Evolutionary conservation across 148 eudicot species (phyloP), one percentile per base, ranked within the genome.

Genomic region (Fagopyrum tataricum): DNA sequence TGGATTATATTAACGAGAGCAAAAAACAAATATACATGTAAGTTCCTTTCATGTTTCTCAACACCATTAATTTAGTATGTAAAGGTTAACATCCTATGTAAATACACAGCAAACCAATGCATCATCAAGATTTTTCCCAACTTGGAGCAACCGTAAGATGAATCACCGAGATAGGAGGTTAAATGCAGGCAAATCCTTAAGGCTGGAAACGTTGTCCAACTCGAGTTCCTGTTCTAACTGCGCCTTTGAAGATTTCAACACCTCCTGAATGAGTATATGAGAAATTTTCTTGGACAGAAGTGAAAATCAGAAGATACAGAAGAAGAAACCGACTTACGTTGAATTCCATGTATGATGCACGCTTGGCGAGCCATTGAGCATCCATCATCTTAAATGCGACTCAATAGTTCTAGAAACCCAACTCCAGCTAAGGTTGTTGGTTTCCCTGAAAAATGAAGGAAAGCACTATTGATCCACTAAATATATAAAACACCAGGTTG

Each of bases 111-210:
- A 31, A 31, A 31, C 37, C 37, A 31, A 31, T 31, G 37, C 37
- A 31, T 18, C 8, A 53, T 53, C 2, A 7, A 7, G 9, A 53
- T 14, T 15, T 52, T 52, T 0, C 49, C 10, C 49, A n/a, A 46
- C 6, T 15, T 15, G 23, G 20, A 6, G 56, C 23, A 20, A 53
- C 0, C 5, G 20, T 53, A 67, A 4, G 44, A 67, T 7, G 6
- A 41, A 68, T 68, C 44, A 67, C 46, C 9, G 23, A 10, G 66
- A 23, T 59, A 59, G 15, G 66, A 95, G 78, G 80, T 83, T 91
- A 81, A 90, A 95, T 26, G 97, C 97, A 14, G 97, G 97, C 77
- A 92, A 87, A 82, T 92, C 97, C 80, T 77, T 82, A 73, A 95
- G 78, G 66, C 79, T 79, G 71, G 79, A 80, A 39, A 84, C 73